Base-by-base conservation (phyloP, 2,329 filamentous ascomycete species). In the Aspergillus caelatus region DNA sequence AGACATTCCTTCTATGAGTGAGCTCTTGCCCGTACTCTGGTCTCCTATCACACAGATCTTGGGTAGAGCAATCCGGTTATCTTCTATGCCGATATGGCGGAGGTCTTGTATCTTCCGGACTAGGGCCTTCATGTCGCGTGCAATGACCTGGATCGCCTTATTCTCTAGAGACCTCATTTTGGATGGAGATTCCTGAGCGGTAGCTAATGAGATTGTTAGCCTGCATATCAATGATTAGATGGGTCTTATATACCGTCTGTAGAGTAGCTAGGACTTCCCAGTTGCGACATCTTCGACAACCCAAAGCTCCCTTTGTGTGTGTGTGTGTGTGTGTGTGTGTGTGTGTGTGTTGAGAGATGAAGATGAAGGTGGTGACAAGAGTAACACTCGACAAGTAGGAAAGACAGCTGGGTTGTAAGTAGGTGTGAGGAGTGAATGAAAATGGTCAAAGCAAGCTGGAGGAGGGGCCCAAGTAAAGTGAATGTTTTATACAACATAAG, bases 1-100 rank as follows among this genome's bases (percentile, higher is more conserved):
- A 0, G 54, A 79, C 63, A 91, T 85, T 0, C 86, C 88, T 14
- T 88, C 88, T 58, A 85, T 84, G 0, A 86, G 73, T 0, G 84
- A 93, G 0, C 89, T 93, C 73, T 97, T 97, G 0, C 93, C 94
- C 0, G 92, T 90, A 0, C 88, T 91, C 71, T 97, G 93, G 56
- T 96, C 93, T 0, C 93, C 93, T 0, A 96, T 88, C 0, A 96
- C 86, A 7, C 94, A 91, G 11, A 96, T 88, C 68, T 93, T 92
- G 0, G 93, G 92, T 0, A 96, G 80, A 0, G 87, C 86, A 0
- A 92, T 86, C 0, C 81, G 72, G 5, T 88, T 85, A 21, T 91
- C 86, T 57, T 91, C 88, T 0, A 96, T 88, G 0, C 91, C 91
- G 0, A 94, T 83, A 7, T 88, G 84, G 57, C 92, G 87, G 0